These are phyloP conservation scores for Endotrypanum monterogeii DNA, from an alignment of 208 protist genomes.

Conservation along the genomic window DNA sequence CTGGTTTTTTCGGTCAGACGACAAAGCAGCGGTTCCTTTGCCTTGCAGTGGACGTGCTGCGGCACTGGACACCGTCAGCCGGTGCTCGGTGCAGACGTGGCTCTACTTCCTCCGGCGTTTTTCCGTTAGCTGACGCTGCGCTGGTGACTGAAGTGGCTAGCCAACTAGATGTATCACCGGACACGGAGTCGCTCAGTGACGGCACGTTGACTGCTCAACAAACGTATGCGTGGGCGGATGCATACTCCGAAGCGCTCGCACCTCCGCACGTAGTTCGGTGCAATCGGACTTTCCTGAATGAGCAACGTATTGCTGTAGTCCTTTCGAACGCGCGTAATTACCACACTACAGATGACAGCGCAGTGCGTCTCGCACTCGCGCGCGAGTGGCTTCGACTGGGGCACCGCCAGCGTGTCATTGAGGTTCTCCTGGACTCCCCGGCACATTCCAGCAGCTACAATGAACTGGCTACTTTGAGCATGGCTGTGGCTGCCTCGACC, in stretches of 20 bases:
- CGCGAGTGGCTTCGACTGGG: slow-evolving; percentile 62
- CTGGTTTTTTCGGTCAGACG: slow-evolving; percentile 61
- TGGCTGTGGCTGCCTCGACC: slow-evolving; percentile 54
- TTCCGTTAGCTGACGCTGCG: neutral
- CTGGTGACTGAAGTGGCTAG: neutral
- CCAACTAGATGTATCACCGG: neutral
- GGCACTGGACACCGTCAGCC: slow-evolving; percentile 19
- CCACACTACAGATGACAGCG: slow-evolving; percentile 45
- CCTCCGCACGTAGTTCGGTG: slow-evolving; percentile 29
- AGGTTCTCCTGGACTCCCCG: slow-evolving; percentile 72
- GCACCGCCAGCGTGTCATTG: slow-evolving; percentile 53
- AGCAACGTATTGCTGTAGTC: slow-evolving; percentile 44
- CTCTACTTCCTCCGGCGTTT: neutral
- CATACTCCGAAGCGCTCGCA: slow-evolving; percentile 49
- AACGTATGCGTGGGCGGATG: slow-evolving; percentile 50
- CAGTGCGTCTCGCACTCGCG: slow-evolving; percentile 45
- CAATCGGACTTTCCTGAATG: slow-evolving; percentile 59
- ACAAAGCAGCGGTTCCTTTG: slow-evolving; percentile 66
- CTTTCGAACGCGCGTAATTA: slow-evolving; percentile 27
- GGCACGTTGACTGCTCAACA: neutral
- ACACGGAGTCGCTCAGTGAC: neutral
- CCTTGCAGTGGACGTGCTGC: slow-evolving; percentile 19
- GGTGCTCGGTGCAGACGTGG: neutral
- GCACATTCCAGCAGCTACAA: slow-evolving; percentile 55
- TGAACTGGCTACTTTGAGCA: slow-evolving; percentile 62